These are phyloP conservation scores for Aspergillus sclerotioniger DNA, from an alignment of 495 filamentous ascomycete genomes.

Conservation along the genomic window DNA sequence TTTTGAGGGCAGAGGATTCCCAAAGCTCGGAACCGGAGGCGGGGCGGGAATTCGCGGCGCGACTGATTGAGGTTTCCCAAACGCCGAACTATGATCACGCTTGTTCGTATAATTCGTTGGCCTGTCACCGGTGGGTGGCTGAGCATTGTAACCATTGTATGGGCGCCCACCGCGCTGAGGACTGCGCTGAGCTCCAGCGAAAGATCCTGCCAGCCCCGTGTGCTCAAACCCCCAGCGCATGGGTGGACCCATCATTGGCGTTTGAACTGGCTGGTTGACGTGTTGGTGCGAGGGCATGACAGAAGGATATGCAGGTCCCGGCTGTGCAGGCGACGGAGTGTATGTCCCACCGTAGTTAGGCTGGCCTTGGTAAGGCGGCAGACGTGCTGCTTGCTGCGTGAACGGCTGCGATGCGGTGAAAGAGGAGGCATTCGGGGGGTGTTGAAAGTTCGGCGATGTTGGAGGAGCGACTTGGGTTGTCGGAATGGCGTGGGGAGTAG, in stretches of 20 bases:
- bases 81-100: slow-evolving; percentile 42
- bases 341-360: slow-evolving; percentile 33
- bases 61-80: slow-evolving; percentile 39
- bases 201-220: slow-evolving; percentile 23
- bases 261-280: slow-evolving; percentile 31
- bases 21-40: slow-evolving; percentile 62
- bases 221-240: slow-evolving; percentile 58
- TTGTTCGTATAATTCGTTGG: slow-evolving; percentile 33
- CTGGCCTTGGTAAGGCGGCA: slow-evolving; percentile 28
- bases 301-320: slow-evolving; percentile 27
- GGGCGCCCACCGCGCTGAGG: slow-evolving; percentile 38
- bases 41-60: slow-evolving; percentile 46
- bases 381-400: slow-evolving; percentile 23
- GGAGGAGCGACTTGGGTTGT: slow-evolving; percentile 29
- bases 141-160: slow-evolving; percentile 47
- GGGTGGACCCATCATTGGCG: slow-evolving; percentile 56
- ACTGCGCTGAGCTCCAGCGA: slow-evolving; percentile 21
- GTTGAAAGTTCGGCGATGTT: slow-evolving; percentile 26
- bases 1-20: slow-evolving; percentile 58
- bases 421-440: slow-evolving; percentile 22
- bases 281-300: slow-evolving; percentile 25
- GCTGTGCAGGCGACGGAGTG: slow-evolving; percentile 22
- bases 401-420: slow-evolving; percentile 29
- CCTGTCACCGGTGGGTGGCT: slow-evolving; percentile 37
- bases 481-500: slow-evolving; percentile 24